phyloP scores from a whole-genome alignment of 2,329 filamentous ascomycete species.

The Ceratocystis alfenasii region DNA sequence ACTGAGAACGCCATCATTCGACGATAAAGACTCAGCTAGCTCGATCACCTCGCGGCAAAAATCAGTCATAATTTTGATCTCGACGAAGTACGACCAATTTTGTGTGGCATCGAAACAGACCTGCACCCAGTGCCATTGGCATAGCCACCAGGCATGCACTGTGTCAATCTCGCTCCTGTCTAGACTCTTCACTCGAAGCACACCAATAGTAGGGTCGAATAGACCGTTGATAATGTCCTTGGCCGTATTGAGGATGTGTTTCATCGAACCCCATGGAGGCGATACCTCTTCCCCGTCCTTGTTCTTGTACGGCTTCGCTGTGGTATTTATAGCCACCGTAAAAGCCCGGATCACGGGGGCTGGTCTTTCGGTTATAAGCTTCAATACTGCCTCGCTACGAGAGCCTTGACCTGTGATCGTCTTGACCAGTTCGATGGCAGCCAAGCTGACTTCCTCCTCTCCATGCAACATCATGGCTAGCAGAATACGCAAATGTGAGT shows the following conservation, averaged over 20 bases:
- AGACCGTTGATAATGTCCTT: conserved; percentile 45
- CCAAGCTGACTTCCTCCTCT: conserved; percentile 65
- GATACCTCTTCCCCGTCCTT: conserved; percentile 19
- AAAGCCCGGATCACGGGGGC: conserved; percentile 30
- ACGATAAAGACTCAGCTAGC: conserved; percentile 73
- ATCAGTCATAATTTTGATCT: conserved; percentile 71
- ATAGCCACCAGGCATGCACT: conserved; percentile 69
- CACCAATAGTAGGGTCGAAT: conserved; percentile 44
- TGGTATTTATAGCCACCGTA: conserved; percentile 34
- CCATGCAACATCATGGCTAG: conserved; percentile 73
- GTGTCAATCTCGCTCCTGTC: conserved; percentile 50
- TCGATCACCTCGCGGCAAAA: conserved; percentile 95
- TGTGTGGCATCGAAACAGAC: conserved; percentile 76
- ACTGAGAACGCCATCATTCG: conserved; percentile 72
- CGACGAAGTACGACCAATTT: conserved; percentile 63
- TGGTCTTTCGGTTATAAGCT: conserved; percentile 35
- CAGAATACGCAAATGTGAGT: conserved; percentile 56
- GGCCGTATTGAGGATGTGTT: conserved; percentile 45
- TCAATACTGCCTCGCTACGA: conserved; percentile 39
- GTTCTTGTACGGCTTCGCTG: conserved; percentile 17
- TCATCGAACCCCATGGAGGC: conserved; percentile 45
- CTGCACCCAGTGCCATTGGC: conserved; percentile 69
- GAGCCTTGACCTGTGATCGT: conserved; percentile 57
- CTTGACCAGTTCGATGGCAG: conserved; percentile 72
- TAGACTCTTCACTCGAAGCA: conserved; percentile 44